These are phyloP conservation scores for Raphanus hybrid DNA, from an alignment of 441 rosid genomes.

Conservation along the genomic window DNA sequence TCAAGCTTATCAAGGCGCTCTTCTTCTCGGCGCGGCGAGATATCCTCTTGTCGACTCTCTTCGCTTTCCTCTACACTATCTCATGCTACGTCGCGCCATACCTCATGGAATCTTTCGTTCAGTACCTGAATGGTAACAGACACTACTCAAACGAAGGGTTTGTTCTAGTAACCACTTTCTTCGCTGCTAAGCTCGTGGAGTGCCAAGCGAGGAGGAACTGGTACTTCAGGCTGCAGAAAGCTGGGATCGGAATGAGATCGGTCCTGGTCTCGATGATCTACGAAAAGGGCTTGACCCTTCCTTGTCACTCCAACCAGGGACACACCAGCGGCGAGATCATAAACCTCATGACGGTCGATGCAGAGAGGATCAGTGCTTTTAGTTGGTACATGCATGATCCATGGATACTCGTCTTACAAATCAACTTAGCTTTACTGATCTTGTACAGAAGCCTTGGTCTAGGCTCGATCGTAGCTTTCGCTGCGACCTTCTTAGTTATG, in stretches of 20 bases:
- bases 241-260: slow-evolving; percentile 52
- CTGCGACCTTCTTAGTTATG: slow-evolving; percentile 49
- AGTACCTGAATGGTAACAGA: slow-evolving; percentile 66
- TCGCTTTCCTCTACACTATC: slow-evolving; percentile 49
- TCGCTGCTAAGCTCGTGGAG: slow-evolving; percentile 58
- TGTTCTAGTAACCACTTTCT: slow-evolving; percentile 49
- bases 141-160: slow-evolving; percentile 42
- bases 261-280: slow-evolving; percentile 53
- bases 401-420: slow-evolving; percentile 59
- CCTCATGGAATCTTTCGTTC: slow-evolving; percentile 83
- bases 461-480: slow-evolving; percentile 54
- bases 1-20: slow-evolving; percentile 69
- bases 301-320: slow-evolving; percentile 49
- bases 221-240: slow-evolving; percentile 52
- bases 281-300: slow-evolving; percentile 55
- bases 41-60: slow-evolving; percentile 57
- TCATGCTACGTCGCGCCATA: slow-evolving; percentile 87
- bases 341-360: slow-evolving; percentile 63
- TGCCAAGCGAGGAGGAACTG: slow-evolving; percentile 51
- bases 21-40: slow-evolving; percentile 68
- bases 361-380: slow-evolving; percentile 56
- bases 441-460: slow-evolving; percentile 57
- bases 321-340: slow-evolving; percentile 62
- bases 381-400: slow-evolving; percentile 60
- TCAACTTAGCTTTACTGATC: slow-evolving; percentile 54